A percentile compares a stretch with the other conserved stretches of the same genome.
Conservation (phyloP, 1,284 basidiomycete genomes). For the Moesziomyces sp. region DNA sequence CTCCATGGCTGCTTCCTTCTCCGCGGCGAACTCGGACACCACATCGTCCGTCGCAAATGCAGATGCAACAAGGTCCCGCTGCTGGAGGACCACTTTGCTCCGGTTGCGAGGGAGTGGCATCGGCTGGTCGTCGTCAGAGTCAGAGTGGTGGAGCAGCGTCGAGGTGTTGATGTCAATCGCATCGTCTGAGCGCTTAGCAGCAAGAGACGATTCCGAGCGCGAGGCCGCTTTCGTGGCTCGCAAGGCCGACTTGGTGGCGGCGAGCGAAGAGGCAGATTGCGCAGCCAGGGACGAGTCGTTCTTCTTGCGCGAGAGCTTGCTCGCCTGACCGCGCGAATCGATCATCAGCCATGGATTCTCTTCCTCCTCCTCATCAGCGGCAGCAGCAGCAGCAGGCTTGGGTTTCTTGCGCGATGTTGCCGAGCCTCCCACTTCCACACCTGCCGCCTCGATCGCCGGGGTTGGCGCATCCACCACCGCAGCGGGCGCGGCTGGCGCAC, state of each 20-base stretch:
- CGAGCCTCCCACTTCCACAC: slow-evolving; percentile 17
- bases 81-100: slow-evolving; percentile 68
- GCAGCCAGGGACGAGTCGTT: slow-evolving; percentile 23
- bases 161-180: slow-evolving; percentile 18
- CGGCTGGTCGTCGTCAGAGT: slow-evolving; percentile 26
- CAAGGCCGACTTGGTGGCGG: slow-evolving; percentile 37
- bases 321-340: slow-evolving; percentile 3
- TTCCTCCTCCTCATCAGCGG: slow-evolving; percentile 4
- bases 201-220: slow-evolving; percentile 41
- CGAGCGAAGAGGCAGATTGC: slow-evolving; percentile 21
- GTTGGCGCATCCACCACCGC: background rate
- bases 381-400: background rate
- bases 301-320: slow-evolving; percentile 46
- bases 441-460: background rate
- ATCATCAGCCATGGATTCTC: slow-evolving; percentile 53
- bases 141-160: background rate
- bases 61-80: slow-evolving; percentile 87
- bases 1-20: slow-evolving; percentile 81
- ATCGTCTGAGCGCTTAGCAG: slow-evolving; percentile 17
- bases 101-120: background rate
- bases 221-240: slow-evolving; percentile 40
- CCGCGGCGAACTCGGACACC: slow-evolving; percentile 84
- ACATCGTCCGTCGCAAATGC: slow-evolving; percentile 98
- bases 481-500: background rate
- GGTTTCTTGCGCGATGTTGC: slow-evolving; percentile 12